Evolutionary conservation across 2,329 filamentous ascomycete genomes (phyloP), one percentile per base, ranked within the genome.

Genomic region (Pseudocercospora ulei): DNA sequence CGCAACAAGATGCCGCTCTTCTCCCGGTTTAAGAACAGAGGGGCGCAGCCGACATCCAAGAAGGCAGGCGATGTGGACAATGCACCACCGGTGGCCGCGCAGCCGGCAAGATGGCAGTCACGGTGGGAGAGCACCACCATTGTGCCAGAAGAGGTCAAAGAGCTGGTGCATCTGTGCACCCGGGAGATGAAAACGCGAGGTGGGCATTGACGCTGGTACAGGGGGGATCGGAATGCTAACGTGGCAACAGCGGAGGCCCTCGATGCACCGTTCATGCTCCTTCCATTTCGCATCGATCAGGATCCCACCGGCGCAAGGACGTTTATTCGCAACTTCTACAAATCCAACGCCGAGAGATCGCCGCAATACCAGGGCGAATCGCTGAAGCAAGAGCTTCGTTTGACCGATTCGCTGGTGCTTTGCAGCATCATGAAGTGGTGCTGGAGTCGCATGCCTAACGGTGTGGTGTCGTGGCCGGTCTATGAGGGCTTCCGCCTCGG

Each of bases 381-480:
- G 30, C 70, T 98, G 57, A 67, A 73, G 45, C 86, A 90, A 61
- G 90, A 98, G 65, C 68, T 98, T 52, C 82, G 87, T 47, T 78
- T 98, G 67, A 84, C 82, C 16, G 88, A 95, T 63, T 86, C 88
- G 43, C 85, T 94, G 80, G 88, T 95, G 40, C 74, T 98, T 38
- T 87, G 86, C 49, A 90, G 87, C 54, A 86, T 95, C 26, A 71
- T 90, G 49, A 98, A 96, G 68, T 98, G 90, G 90, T 96, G 88
- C 63, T 98, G 90, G 90, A 87, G 84, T 60, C 77, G 90, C 64
- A 69, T 98, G 35, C 76, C 81, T 26, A 85, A 86, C 43, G 90
- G 90, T 56, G 78, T 98, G 8, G 87, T 98, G 22, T 86, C 85
- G 41, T 96, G 90, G 90, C 86, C 95, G 56, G 85, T 85, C 26